Evolutionary conservation across 2,329 filamentous ascomycete genomes (phyloP).

Genomic region (Cryphonectria nitschkei): DNA sequence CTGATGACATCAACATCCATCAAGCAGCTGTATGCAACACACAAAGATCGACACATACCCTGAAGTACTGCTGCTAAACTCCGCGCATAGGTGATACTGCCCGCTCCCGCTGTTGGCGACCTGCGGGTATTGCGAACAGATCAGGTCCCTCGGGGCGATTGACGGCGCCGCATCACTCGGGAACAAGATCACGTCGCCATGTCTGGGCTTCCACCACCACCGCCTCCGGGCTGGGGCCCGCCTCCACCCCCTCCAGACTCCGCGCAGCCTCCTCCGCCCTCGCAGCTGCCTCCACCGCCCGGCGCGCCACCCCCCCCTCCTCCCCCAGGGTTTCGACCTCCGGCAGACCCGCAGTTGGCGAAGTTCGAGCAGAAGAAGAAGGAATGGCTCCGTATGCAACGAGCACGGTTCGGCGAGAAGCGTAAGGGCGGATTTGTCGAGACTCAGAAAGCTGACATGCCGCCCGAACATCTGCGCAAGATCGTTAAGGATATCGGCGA

Average conservation of each 20-base stretch:
- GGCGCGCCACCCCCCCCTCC: conserved; percentile 68
- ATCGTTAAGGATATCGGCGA: conserved; percentile 98
- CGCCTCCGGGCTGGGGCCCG: conserved; percentile 61
- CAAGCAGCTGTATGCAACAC: conserved; percentile 24
- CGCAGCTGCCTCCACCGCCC: conserved; percentile 61
- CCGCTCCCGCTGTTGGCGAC: conserved; percentile 26
- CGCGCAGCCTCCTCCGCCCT: conserved; percentile 58
- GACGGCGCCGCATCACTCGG: conserved; percentile 14
- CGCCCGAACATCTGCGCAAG: conserved; percentile 95
- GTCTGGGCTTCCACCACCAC: conserved; percentile 58
- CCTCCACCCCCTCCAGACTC: conserved; percentile 56
- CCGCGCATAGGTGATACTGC: conserved; percentile 29
- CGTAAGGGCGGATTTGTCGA: conserved; percentile 95
- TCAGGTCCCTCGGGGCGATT: conserved; percentile 21
- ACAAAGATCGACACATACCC: neutral
- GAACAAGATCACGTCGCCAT: conserved; percentile 40
- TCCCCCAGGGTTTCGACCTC: conserved; percentile 82
- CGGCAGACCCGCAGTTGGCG: conserved; percentile 79
- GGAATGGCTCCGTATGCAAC: conserved; percentile 92
- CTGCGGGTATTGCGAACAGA: conserved; percentile 27
- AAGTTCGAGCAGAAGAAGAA: conserved; percentile 99
- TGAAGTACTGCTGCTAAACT: conserved; percentile 19
- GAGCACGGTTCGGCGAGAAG: conserved; percentile 95
- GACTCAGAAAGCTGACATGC: conserved; percentile 98
- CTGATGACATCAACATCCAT: conserved; percentile 16